Percentiles rank a stretch among this genome's conserved stretches.
phyloP scores from a whole-genome alignment of 2,329 filamentous ascomycete species.

The Cercospora zeina region DNA sequence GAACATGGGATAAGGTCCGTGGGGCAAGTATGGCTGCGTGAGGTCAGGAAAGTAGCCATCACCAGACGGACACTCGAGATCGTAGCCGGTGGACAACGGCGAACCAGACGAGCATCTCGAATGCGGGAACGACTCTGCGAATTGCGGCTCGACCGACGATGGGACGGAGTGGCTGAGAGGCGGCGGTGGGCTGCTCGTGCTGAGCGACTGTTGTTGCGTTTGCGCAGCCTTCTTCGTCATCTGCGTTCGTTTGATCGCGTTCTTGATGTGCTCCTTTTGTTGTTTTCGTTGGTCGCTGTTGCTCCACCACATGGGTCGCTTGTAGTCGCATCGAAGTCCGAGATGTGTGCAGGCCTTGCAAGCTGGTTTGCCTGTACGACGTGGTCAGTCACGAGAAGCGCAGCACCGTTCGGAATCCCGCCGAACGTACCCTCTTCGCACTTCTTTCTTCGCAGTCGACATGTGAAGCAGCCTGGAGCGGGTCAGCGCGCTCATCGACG shows the following conservation, averaged over 20 bases:
- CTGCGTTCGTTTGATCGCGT: slow-evolving; percentile 96
- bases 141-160: slow-evolving; percentile 65
- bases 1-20: slow-evolving; percentile 56
- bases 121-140: slow-evolving; percentile 70
- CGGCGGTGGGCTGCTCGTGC: slow-evolving; percentile 67
- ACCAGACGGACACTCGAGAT: slow-evolving; percentile 64
- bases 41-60: slow-evolving; percentile 61
- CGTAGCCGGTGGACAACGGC: slow-evolving; percentile 64
- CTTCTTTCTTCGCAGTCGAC: slow-evolving; percentile 67
- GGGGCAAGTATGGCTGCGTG: slow-evolving; percentile 40
- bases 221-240: slow-evolving; percentile 72
- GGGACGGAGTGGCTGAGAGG: slow-evolving; percentile 72
- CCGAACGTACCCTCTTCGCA: slow-evolving; percentile 58
- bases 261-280: slow-evolving; percentile 95
- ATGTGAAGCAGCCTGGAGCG: slow-evolving; percentile 64
- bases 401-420: background rate
- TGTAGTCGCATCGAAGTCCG: slow-evolving; percentile 89
- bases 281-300: slow-evolving; percentile 81
- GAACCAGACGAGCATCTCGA: slow-evolving; percentile 79
- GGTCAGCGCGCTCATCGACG: slow-evolving; percentile 43
- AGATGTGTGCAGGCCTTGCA: slow-evolving; percentile 69
- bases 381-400: background rate
- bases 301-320: slow-evolving; percentile 95
- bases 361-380: slow-evolving; percentile 49
- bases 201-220: slow-evolving; percentile 46